Conservation (phyloP, 2,329 filamentous ascomycete genomes). For the Colletotrichum zoysiae region DNA sequence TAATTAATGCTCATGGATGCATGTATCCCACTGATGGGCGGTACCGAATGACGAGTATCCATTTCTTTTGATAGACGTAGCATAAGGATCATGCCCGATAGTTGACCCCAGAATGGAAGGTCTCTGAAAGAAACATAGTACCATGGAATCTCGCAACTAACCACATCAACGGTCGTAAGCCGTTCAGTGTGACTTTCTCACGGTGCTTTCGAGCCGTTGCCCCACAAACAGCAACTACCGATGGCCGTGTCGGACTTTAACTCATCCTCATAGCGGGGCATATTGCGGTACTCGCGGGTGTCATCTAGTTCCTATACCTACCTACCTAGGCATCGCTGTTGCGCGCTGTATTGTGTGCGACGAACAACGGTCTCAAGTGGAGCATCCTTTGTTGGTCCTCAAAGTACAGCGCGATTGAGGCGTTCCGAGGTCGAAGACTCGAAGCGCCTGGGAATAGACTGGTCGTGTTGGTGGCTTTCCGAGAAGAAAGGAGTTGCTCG, state of each 20-base stretch:
- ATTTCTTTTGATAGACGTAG: not conserved
- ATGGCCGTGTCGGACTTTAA: constrained; percentile 6
- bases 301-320: not conserved
- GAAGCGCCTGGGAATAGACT: not conserved
- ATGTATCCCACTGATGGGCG: not conserved
- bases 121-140: too few species aligned
- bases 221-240: constrained; percentile 7
- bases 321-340: constrained; percentile 1
- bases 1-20: not conserved
- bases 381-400: constrained; percentile 25
- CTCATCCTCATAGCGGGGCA: not conserved
- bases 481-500: constrained; percentile 21
- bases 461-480: constrained; percentile 7
- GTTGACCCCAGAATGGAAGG: too few species aligned
- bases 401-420: not conserved
- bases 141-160: too few species aligned
- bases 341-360: not conserved
- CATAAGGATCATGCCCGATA: too few species aligned
- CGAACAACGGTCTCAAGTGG: constrained; percentile 28
- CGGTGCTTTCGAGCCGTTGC: constrained; percentile 1
- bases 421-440: not conserved
- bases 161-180: too few species aligned
- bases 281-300: constrained; percentile 13
- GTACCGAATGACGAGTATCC: not conserved
- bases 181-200: not conserved